phyloP scores from a whole-genome alignment of 129 eudicot genomes.

The Solidago caesia region DNA sequence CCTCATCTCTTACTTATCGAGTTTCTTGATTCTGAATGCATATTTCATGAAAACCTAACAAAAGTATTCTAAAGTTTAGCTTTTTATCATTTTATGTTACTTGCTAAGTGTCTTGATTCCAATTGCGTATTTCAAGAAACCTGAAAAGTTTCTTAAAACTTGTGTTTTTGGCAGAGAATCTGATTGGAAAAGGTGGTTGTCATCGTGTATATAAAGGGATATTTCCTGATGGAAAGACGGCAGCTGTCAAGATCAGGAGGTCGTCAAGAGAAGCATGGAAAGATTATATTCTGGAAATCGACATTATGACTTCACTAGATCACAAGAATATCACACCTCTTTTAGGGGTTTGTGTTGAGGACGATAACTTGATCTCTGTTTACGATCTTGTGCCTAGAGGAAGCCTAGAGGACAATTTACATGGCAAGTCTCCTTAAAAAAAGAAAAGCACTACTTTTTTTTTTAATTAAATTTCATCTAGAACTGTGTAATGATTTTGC shows the following conservation, averaged over 20 bases:
- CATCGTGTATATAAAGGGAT: conserved; percentile 80
- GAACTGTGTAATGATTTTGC: conserved; percentile 14
- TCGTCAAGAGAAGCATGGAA: conserved; percentile 89
- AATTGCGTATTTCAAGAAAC: not conserved
- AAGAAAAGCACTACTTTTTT: not conserved
- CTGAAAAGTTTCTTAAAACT: not conserved
- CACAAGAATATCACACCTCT: conserved; percentile 76
- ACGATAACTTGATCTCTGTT: conserved; percentile 68
- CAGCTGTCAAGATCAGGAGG: conserved; percentile 72
- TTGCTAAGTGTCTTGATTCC: conserved; percentile 1
- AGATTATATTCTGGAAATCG: conserved; percentile 68
- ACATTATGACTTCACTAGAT: conserved; percentile 71
- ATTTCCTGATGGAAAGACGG: conserved; percentile 73
- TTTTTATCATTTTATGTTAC: conserved; percentile 6
- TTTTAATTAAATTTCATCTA: conserved; percentile 6
- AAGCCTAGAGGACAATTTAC: conserved; percentile 81
- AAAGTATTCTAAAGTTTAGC: not conserved
- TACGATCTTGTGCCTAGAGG: conserved; percentile 75
- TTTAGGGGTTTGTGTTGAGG: conserved; percentile 79
- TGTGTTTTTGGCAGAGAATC: conserved; percentile 45
- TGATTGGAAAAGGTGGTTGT: conserved; percentile 86
- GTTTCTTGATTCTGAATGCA: too few species aligned
- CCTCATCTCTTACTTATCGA: not conserved
- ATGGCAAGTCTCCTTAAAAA: conserved; percentile 32
- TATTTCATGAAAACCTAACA: not conserved